A percentile compares a stretch with the other conserved stretches of the same genome.
phyloP scores from a whole-genome alignment of 1,139 yeast species.

The Zygosaccharomyces pseudobailii region DNA sequence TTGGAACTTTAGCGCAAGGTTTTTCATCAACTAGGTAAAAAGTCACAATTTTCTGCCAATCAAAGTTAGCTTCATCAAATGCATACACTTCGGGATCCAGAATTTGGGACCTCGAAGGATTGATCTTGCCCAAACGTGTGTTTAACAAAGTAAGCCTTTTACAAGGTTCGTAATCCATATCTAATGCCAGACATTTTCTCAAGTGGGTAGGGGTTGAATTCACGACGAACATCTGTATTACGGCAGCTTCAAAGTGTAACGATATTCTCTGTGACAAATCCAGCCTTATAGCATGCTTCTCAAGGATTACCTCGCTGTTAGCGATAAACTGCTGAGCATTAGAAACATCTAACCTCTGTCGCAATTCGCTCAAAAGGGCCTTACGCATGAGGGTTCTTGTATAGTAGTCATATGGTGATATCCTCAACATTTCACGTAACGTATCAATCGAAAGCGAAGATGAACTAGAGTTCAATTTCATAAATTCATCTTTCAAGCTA shows the following conservation, averaged over 20 bases:
- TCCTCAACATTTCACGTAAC: slow-evolving; percentile 15
- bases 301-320: slow-evolving; percentile 23
- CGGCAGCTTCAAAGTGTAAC: slow-evolving; percentile 20
- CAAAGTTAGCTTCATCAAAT: slow-evolving; percentile 4
- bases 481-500: slow-evolving; percentile 6
- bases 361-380: slow-evolving; percentile 11
- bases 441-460: slow-evolving; percentile 11
- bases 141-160: slow-evolving; percentile 23
- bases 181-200: slow-evolving; percentile 30
- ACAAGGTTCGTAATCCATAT: slow-evolving; percentile 32
- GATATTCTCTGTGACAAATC: slow-evolving; percentile 21
- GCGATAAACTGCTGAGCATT: slow-evolving; percentile 20
- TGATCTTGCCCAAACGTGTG: slow-evolving; percentile 25
- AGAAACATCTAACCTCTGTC: slow-evolving; percentile 15
- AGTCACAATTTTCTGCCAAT: slow-evolving; percentile 21
- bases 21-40: slow-evolving; percentile 23
- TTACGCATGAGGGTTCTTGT: slow-evolving; percentile 15
- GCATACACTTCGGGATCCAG: slow-evolving; percentile 25
- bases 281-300: slow-evolving; percentile 21
- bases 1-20: slow-evolving; percentile 9
- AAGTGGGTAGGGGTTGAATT: slow-evolving; percentile 26
- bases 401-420: slow-evolving; percentile 21
- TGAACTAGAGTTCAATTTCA: slow-evolving; percentile 12
- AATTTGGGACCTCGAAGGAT: slow-evolving; percentile 23
- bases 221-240: slow-evolving; percentile 26